These are phyloP conservation scores for Aaosphaeria pasadenensis DNA, from an alignment of 2,329 filamentous ascomycete genomes.

Conservation along the genomic window DNA sequence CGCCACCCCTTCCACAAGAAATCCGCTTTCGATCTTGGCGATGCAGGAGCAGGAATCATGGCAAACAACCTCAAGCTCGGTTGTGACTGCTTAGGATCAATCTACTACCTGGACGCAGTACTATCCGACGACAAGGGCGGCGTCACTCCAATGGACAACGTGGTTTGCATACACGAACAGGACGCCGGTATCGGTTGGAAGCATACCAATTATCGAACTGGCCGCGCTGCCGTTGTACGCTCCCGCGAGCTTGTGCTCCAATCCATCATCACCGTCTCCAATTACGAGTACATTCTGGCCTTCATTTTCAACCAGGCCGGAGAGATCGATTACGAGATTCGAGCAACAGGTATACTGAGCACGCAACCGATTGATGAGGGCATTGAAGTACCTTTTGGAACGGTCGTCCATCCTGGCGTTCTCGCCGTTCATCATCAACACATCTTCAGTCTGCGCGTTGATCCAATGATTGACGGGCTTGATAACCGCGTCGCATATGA, in stretches of 20 bases:
- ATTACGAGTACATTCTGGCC: constrained; percentile 72
- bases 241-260: constrained; percentile 66
- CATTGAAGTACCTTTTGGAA: constrained; percentile 63
- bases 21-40: constrained; percentile 67
- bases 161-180: constrained; percentile 68
- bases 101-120: constrained; percentile 63
- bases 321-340: constrained; percentile 64
- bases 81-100: constrained; percentile 68
- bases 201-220: constrained; percentile 69
- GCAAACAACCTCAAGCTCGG: constrained; percentile 68
- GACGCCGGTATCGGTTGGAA: constrained; percentile 69
- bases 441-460: constrained; percentile 60
- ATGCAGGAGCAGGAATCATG: constrained; percentile 63
- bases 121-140: constrained; percentile 60
- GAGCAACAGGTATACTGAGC: constrained; percentile 66
- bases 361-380: constrained; percentile 67
- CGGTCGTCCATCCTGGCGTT: constrained; percentile 66
- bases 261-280: constrained; percentile 68
- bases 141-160: constrained; percentile 60
- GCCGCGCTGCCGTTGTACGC: constrained; percentile 60
- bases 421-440: constrained; percentile 72
- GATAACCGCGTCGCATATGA: constrained; percentile 49
- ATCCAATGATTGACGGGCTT: constrained; percentile 47
- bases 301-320: constrained; percentile 71
- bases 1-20: constrained; percentile 68